phyloP scores from a whole-genome alignment of 169 alveolate genomes.

The Plasmodium reichenowi region DNA sequence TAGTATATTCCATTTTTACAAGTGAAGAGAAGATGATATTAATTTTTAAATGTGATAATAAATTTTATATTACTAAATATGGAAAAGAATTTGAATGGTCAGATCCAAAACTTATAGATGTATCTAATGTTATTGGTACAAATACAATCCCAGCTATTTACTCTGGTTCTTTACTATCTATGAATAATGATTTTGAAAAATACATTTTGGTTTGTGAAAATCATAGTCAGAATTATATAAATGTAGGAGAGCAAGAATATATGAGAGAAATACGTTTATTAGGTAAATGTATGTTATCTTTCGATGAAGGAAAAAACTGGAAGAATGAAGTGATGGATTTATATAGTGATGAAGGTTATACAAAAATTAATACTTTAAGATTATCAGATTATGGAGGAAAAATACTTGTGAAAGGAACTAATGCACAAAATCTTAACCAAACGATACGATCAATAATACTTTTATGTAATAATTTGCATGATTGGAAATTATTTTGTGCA shows the following conservation, averaged over 20 bases:
- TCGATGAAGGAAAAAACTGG: constrained; percentile 5
- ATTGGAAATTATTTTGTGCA: neutral
- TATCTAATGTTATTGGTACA: neutral
- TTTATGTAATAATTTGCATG: too few species aligned
- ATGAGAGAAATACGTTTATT: constrained; percentile 2
- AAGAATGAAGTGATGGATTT: neutral
- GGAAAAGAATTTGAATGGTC: constrained; percentile 6
- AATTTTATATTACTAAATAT: constrained; percentile 10
- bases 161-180: constrained; percentile 24
- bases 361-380: neutral
- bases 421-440: too few species aligned
- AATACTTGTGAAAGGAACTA: constrained; percentile 9
- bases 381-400: constrained; percentile 8
- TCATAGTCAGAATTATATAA: neutral
- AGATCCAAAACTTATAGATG: neutral
- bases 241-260: neutral
- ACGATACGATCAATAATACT: too few species aligned
- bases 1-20: constrained; percentile 28
- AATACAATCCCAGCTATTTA: constrained; percentile 9
- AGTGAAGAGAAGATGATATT: constrained; percentile 9
- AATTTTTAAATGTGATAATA: constrained; percentile 28
- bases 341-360: neutral
- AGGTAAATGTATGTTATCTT: neutral
- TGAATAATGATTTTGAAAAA: constrained; percentile 33
- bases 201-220: constrained; percentile 27